These are phyloP conservation scores for Venturia aucupariae DNA, from an alignment of 2,329 filamentous ascomycete genomes.

Conservation along the genomic window DNA sequence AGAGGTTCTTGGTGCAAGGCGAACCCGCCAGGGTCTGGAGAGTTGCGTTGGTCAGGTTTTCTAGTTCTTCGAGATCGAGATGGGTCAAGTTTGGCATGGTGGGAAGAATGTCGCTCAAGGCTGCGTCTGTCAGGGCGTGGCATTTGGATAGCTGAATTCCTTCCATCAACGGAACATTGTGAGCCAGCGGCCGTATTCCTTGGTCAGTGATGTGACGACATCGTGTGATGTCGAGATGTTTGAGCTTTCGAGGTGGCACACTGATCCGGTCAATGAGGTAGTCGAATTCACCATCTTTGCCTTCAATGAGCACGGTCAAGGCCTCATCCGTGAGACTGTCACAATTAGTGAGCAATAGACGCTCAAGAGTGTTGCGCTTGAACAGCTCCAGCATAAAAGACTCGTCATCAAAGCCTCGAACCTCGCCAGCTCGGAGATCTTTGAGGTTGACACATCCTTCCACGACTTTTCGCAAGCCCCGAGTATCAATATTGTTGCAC, in stretches of 20 bases:
- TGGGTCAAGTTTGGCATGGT: slow-evolving; percentile 72
- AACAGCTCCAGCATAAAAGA: slow-evolving; percentile 68
- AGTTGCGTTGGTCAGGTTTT: slow-evolving; percentile 63
- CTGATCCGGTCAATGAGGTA: slow-evolving; percentile 66
- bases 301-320: slow-evolving; percentile 65
- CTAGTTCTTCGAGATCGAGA: slow-evolving; percentile 81
- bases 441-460: slow-evolving; percentile 62
- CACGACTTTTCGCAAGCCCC: slow-evolving; percentile 64
- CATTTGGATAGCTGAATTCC: slow-evolving; percentile 78
- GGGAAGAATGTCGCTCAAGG: slow-evolving; percentile 62
- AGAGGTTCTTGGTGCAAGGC: slow-evolving; percentile 60
- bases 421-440: slow-evolving; percentile 74
- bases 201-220: slow-evolving; percentile 64
- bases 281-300: slow-evolving; percentile 67
- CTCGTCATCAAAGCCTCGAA: slow-evolving; percentile 67
- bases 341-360: slow-evolving; percentile 74
- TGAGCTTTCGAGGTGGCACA: slow-evolving; percentile 67
- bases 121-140: slow-evolving; percentile 60
- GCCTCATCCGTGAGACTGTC: slow-evolving; percentile 66
- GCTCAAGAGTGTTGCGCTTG: slow-evolving; percentile 68
- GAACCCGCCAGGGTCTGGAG: slow-evolving; percentile 67
- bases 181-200: slow-evolving; percentile 61
- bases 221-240: slow-evolving; percentile 76
- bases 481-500: slow-evolving; percentile 78
- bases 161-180: slow-evolving; percentile 70